Base-by-base conservation (phyloP, 805 yeast genomes). In the Vanderwaltozyma yarrowii region DNA sequence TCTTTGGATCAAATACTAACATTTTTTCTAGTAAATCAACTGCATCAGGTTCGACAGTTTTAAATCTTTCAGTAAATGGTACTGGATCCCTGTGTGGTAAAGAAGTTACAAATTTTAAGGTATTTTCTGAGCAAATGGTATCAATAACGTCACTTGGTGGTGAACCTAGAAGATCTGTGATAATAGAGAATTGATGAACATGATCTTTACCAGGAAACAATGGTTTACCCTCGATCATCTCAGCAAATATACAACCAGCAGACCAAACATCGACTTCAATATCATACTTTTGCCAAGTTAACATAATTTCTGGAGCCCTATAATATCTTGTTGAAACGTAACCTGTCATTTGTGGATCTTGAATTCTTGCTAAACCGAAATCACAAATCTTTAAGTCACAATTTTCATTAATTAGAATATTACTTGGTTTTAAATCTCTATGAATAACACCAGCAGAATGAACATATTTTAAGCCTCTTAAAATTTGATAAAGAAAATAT, bases 301-400 rank as follows among this genome's bases (percentile, higher is more conserved):
- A 73, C 98, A 89, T 89, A 62, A 89, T 89, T 60, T 89, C 98
- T 2, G 98, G 98, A 0, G 97, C 98, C 45, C 98, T 74, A 64
- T 89, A 89, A 67, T 87, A 89, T 54, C 98, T 65, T 4, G 98
- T 89, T 5, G 94, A 81, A 14, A 89, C 98, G 60, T 89, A 89
- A 9, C 97, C 98, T 1, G 97, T 89, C 98, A 89, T 89, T 61
- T 89, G 97, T 12, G 96, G 96, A 64, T 89, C 98, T 67, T 89
- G 96, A 55, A 89, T 83, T 58, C 98, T 74, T 25, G 97, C 97
- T 43, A 89, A 69, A 17, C 98, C 98, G 59, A 89, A 85, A 61
- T 85, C 95, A 64, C 95, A 85, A 51, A 85, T 85, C 61, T 85
- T 85, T 57, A 85, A 69, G 62, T 85, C 95, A 62, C 95, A 85